These are phyloP conservation scores for Drechmeria coniospora DNA, from an alignment of 2,329 filamentous ascomycete species.

Conservation along the genomic window DNA sequence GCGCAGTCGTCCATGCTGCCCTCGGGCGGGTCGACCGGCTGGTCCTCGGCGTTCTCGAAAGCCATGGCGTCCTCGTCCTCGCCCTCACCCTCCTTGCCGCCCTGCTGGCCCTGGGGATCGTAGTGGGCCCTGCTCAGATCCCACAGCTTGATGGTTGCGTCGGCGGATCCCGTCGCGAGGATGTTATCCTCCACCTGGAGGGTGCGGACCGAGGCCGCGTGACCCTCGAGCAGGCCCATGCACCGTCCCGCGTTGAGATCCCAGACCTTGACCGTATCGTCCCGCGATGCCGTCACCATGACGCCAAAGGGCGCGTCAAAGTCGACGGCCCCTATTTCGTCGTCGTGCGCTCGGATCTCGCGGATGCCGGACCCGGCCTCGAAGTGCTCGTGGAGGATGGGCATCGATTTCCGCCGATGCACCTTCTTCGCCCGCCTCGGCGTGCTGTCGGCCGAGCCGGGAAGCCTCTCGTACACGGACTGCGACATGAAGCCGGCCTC, in stretches of 20 bases:
- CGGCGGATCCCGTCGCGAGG: conserved; percentile 83
- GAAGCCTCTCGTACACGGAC: conserved; percentile 89
- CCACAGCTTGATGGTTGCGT: conserved; percentile 90
- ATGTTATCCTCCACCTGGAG: conserved; percentile 93
- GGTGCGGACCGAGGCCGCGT: conserved; percentile 83
- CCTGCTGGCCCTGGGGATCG: conserved; percentile 50
- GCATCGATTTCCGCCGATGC: conserved; percentile 68
- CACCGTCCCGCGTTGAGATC: conserved; percentile 87
- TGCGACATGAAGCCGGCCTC: conserved; percentile 76
- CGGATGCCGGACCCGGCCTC: conserved; percentile 77
- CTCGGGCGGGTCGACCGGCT: conserved; percentile 51
- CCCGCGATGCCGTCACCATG: conserved; percentile 79
- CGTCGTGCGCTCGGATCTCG: conserved; percentile 76
- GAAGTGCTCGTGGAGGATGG: conserved; percentile 89
- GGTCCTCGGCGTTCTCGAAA: conserved; percentile 56
- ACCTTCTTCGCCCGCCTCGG: conserved; percentile 34
- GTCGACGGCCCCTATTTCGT: conserved; percentile 78
- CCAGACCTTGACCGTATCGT: conserved; percentile 92
- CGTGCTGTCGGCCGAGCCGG: conserved; percentile 34
- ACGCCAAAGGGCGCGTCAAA: conserved; percentile 97
- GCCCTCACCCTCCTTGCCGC: conserved; percentile 41
- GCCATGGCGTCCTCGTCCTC: conserved; percentile 54
- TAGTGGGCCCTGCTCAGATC: conserved; percentile 83
- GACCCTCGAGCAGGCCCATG: conserved; percentile 81
- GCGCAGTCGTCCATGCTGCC: conserved; percentile 82